Base-by-base conservation (phyloP, 2,329 filamentous ascomycete species). In the Curvularia eragrostidis region DNA sequence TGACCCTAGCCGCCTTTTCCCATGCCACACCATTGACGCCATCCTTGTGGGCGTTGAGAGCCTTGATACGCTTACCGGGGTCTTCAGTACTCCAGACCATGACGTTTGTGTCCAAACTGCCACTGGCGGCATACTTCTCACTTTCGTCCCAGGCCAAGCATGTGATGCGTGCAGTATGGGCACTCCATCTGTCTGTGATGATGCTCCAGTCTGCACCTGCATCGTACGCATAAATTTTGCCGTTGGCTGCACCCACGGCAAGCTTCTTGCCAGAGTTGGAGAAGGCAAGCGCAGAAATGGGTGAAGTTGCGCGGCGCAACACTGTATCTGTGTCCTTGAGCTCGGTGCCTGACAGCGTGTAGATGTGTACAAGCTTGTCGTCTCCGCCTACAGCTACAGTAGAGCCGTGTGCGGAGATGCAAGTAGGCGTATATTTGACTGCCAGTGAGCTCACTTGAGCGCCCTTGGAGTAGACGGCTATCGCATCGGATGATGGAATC, bases 11-110 rank as follows among this genome's bases (percentile, higher is more conserved):
- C 77, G 56, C 82, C 56, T 67, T 66, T 82, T 91, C 83, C 93
- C 94, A 99, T 12, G 85, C 85, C 15, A 98, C 89, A 15, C 91
- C 94, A 66, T 90, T 92, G 18, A 98, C 93, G 9, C 95, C 95
- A 72, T 98, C 95, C 80, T 97, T 97, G 80, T 99, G 95, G 48
- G 94, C 93, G 72, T 97, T 96, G 21, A 87, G 79, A 13, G 88
- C 89, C 81, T 95, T 94, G 66, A 96, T 85, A 66, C 94, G 85
- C 77, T 91, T 91, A 2, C 91, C 93, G 0, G 94, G 94, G 73
- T 91, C 91, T 42, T 82, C 80, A 54, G 97, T 78, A 75, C 91
- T 97, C 92, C 95, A 99, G 28, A 97, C 88, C 74, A 91, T 93
- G 19, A 99, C 85, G 71, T 96, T 93, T 0, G 94, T 97, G 75